A percentile compares a stretch with the other conserved stretches of the same genome.
Conservation (phyloP, 2,329 filamentous ascomycete genomes). For the Pseudogymnoascus sp. region DNA sequence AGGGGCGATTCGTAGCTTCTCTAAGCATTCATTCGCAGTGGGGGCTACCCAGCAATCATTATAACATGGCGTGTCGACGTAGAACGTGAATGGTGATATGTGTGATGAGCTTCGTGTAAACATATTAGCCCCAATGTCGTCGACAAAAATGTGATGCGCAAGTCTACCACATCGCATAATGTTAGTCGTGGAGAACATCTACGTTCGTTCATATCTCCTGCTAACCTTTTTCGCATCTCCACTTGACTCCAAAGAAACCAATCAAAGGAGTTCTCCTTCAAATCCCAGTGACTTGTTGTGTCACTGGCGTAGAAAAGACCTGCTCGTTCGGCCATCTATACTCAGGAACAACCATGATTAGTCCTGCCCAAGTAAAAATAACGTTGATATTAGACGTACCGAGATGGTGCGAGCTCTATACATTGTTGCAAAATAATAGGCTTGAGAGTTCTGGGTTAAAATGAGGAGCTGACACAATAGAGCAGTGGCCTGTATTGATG, state of each 20-base stretch:
- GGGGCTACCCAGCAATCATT: background rate
- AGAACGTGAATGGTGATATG: background rate
- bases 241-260: background rate
- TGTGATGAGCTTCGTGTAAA: slow-evolving; percentile 2
- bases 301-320: background rate
- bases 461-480: background rate
- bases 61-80: background rate
- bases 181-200: background rate
- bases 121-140: background rate
- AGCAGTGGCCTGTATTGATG: background rate
- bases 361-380: background rate
- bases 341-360: background rate
- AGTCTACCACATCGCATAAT: background rate
- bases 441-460: background rate
- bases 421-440: background rate
- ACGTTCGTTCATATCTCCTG: background rate
- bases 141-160: background rate
- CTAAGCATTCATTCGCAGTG: background rate
- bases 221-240: background rate
- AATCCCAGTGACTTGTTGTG: background rate
- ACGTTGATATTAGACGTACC: background rate
- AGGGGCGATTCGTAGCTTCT: background rate
- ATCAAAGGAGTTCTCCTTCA: background rate
- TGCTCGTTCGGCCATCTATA: background rate
- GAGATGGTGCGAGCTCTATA: background rate